Conservation (phyloP, 2,329 filamentous ascomycete species). For the Rachicladosporium sp. region DNA sequence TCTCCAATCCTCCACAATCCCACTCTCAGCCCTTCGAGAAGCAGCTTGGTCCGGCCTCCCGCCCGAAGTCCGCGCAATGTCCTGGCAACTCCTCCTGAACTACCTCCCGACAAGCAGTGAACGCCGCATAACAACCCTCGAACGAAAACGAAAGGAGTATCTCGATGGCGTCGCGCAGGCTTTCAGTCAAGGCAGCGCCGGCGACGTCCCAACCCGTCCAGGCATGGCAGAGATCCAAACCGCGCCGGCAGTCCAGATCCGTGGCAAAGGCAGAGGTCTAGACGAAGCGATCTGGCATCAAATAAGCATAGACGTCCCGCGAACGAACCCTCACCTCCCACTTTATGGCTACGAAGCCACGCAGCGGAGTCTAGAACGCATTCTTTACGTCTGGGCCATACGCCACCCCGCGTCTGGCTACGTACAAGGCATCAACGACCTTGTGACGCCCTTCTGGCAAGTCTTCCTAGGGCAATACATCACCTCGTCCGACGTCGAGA, state of each 20-base stretch:
- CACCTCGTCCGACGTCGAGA: slow-evolving; percentile 82
- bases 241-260: slow-evolving; percentile 26
- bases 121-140: slow-evolving; percentile 73
- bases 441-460: slow-evolving; percentile 96
- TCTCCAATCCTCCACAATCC: slow-evolving; percentile 81
- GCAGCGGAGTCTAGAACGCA: slow-evolving; percentile 83
- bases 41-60: slow-evolving; percentile 91
- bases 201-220: slow-evolving; percentile 35
- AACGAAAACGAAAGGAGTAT: slow-evolving; percentile 93
- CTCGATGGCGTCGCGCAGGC: slow-evolving; percentile 71
- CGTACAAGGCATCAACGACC: slow-evolving; percentile 95
- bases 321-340: slow-evolving; percentile 91
- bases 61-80: slow-evolving; percentile 91
- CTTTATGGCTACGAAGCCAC: slow-evolving; percentile 94
- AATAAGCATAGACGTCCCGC: slow-evolving; percentile 94
- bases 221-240: slow-evolving; percentile 37
- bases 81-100: slow-evolving; percentile 92
- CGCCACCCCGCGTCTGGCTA: slow-evolving; percentile 94
- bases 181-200: slow-evolving; percentile 43
- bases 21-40: slow-evolving; percentile 68
- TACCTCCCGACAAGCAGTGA: slow-evolving; percentile 97
- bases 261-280: slow-evolving; percentile 59
- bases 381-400: slow-evolving; percentile 95
- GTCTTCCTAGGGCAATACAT: slow-evolving; percentile 93
- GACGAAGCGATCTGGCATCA: slow-evolving; percentile 99